Evolutionary conservation across 371 early-diverging fungal species (phyloP), one percentile per base, ranked within the genome.

Genomic region (Blastocladiella emersonii): DNA sequence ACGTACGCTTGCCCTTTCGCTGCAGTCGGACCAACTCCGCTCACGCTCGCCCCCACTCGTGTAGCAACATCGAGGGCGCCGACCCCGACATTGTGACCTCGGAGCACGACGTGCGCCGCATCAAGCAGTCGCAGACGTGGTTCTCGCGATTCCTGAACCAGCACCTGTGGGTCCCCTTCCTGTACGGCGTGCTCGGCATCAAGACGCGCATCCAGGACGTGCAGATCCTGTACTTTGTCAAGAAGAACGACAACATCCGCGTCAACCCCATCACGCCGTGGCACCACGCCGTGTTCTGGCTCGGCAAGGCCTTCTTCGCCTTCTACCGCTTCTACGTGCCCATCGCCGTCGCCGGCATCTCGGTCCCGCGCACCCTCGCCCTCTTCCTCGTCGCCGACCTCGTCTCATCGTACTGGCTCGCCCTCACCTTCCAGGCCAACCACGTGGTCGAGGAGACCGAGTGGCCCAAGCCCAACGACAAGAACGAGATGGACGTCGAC

Each of bases 361-460:
- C 53, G 2, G 27, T 27, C 30, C 13, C 3, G 8, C 53, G 53
- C 21, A 43, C 71, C 35, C 57, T 69, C 34, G 65, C 66, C 49
- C 48, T 76, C 34, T 76, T 81, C 61, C 62, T 69, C 7, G 59
- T 79, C 21, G 67, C 76, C 27, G 81, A 81, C 59, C 44, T 77
- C 64, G 64, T 77, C 2, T 62, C 78, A 17, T 71, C 73, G 12
- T 78, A 78, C 63, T 80, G 81, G 78, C 67, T 82, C 37, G 78
- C 81, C 2, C 66, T 79, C 51, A 79, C 77, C 56, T 82, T 82
- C 70, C 81, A 82, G 65, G 82, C 78, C n/a, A 79, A 79, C 69
- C 82, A 82, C 49, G 82, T 82, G 8, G 79, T 79, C 0, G 71
- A 70, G 53, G 78, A 78, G 37, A 77, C 78, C 13, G 70, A 74